Evolutionary conservation across 441 rosid genomes (phyloP).

Genomic region (Cnidoscolus chayamansa): DNA sequence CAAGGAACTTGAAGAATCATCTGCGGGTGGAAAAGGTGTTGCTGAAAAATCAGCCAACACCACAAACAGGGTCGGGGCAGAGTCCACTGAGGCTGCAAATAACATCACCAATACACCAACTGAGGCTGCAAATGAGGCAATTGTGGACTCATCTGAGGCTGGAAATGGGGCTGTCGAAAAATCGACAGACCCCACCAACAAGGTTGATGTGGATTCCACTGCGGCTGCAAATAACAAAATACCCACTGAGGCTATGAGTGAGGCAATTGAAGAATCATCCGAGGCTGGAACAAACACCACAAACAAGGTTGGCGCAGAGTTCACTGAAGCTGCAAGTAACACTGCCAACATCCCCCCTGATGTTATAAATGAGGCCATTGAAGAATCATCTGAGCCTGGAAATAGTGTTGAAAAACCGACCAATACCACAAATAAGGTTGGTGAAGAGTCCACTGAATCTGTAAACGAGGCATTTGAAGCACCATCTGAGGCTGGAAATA

Average conservation of each 20-base stretch:
- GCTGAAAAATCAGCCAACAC: constrained; percentile 21
- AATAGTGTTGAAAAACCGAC: neutral
- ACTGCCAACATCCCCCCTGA: constrained; percentile 17
- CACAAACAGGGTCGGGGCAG: constrained; percentile 17
- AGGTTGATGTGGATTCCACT: constrained; percentile 17
- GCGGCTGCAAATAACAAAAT: constrained; percentile 3
- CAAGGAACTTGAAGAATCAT: constrained; percentile 17
- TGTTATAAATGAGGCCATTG: constrained; percentile 6
- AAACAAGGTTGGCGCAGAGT: constrained; percentile 20
- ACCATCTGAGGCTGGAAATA: constrained; percentile 16
- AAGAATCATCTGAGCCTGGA: constrained; percentile 10
- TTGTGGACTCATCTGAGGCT: constrained; percentile 21
- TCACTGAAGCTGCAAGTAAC: constrained; percentile 18
- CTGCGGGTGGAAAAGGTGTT: constrained; percentile 19
- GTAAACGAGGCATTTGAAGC: constrained; percentile 22
- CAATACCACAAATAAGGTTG: neutral
- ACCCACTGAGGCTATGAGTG: constrained; percentile 3
- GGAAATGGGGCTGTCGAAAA: constrained; percentile 23
- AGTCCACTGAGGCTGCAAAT: constrained; percentile 16
- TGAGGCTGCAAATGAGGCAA: constrained; percentile 7
- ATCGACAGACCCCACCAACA: constrained; percentile 15
- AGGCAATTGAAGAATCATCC: constrained; percentile 15
- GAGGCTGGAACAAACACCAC: constrained; percentile 21
- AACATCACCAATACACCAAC: too few species aligned
- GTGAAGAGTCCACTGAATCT: constrained; percentile 1